Evolutionary conservation across 495 filamentous ascomycete genomes (phyloP).

Genomic region (Aspergillus olivimuriae): DNA sequence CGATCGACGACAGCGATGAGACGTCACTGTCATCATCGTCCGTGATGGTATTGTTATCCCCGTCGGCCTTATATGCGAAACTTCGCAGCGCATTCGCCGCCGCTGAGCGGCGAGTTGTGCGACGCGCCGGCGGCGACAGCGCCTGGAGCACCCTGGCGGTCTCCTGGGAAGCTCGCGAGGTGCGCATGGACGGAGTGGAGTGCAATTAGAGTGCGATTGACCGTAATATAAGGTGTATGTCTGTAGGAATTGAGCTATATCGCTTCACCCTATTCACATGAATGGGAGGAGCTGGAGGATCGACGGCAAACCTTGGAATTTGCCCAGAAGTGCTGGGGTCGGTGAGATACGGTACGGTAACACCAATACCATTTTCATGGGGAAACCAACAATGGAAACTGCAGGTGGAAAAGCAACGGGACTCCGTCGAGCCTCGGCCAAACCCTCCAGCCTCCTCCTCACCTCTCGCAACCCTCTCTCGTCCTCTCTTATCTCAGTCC

Average conservation of each 20-base stretch:
- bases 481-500: background rate
- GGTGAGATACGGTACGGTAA: background rate
- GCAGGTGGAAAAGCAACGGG: too few species aligned
- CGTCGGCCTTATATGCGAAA: constrained; percentile 24
- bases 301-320: constrained; percentile 10
- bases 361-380: background rate
- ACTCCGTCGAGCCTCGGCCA: constrained; percentile 4
- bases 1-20: constrained; percentile 37
- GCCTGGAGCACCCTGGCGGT: constrained; percentile 47
- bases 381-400: too few species aligned
- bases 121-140: constrained; percentile 34
- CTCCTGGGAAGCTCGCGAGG: constrained; percentile 52
- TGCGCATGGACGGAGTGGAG: constrained; percentile 46
- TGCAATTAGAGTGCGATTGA: too few species aligned
- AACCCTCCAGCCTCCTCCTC: background rate
- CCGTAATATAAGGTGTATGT: too few species aligned
- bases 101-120: constrained; percentile 34
- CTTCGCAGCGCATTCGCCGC: constrained; percentile 20
- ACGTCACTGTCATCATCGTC: constrained; percentile 27
- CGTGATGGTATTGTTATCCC: constrained; percentile 9
- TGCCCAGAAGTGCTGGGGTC: background rate
- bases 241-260: too few species aligned
- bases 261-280: constrained; percentile 22
- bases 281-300: constrained; percentile 4
- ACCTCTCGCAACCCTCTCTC: too few species aligned